phyloP scores from a whole-genome alignment of 1,139 yeast species.

The Candida freyschussii region DNA sequence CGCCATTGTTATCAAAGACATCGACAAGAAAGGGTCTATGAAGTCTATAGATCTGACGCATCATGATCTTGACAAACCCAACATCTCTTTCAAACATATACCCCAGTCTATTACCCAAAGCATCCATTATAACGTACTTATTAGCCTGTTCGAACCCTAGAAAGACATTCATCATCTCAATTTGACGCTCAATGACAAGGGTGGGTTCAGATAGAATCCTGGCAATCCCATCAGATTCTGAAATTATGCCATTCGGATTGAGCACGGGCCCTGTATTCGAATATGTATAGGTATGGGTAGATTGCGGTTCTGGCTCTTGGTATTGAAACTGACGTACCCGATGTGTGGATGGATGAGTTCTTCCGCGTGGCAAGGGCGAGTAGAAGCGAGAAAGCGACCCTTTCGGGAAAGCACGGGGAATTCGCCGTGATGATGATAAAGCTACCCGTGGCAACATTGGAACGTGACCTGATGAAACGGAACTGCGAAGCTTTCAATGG shows the following conservation, averaged over 20 bases:
- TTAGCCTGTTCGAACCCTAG: slow-evolving; percentile 92
- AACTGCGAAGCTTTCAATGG: no score
- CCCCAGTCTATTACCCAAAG: slow-evolving; percentile 71
- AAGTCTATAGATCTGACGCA: slow-evolving; percentile 75
- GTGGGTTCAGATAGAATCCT: slow-evolving; percentile 67
- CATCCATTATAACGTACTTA: slow-evolving; percentile 67
- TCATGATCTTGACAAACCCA: slow-evolving; percentile 61
- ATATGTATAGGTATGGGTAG: slow-evolving; percentile 5
- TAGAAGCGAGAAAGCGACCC: no score
- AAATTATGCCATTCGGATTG: slow-evolving; percentile 43
- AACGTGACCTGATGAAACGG: no score
- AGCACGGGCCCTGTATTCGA: slow-evolving; percentile 15
- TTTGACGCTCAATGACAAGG: slow-evolving; percentile 76
- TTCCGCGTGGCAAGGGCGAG: slow-evolving; percentile 15
- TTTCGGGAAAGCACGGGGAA: no score
- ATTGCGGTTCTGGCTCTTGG: slow-evolving; percentile 5
- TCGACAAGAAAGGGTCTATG: slow-evolving; percentile 87
- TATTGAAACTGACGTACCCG: slow-evolving; percentile 6
- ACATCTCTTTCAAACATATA: slow-evolving; percentile 76
- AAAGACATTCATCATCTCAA: slow-evolving; percentile 82
- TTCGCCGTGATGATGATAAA: no score
- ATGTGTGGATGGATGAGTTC: slow-evolving; percentile 1
- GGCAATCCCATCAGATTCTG: slow-evolving; percentile 48
- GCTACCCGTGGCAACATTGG: no score
- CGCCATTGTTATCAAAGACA: slow-evolving; percentile 68